Percentiles rank a stretch among this genome's conserved stretches.
These are phyloP conservation scores for Tieghemostelium lacteum DNA, from an alignment of 78 protist species.

Conservation along the genomic window DNA sequence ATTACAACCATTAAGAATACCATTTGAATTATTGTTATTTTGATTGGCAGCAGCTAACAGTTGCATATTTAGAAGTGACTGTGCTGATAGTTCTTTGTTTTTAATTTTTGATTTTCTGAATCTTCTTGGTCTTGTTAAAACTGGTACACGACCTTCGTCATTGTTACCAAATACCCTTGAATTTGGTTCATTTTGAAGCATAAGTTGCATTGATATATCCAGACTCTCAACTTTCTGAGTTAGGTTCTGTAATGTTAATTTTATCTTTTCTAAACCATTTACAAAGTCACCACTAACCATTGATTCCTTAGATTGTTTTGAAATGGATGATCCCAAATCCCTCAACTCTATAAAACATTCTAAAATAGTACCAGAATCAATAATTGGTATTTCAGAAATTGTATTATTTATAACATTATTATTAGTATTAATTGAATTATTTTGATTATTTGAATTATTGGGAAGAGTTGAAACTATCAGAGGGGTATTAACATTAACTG, in stretches of 20 bases:
- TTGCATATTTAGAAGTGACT: not conserved
- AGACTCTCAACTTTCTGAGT: conserved; percentile 31
- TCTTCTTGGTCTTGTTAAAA: conserved; percentile 64
- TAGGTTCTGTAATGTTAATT: conserved; percentile 2
- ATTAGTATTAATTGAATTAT: not conserved
- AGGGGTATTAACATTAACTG: not conserved
- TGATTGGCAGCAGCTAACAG: not conserved
- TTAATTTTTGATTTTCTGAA: conserved; percentile 63
- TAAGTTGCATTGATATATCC: conserved; percentile 35
- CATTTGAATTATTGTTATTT: not conserved
- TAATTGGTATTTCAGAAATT: not conserved
- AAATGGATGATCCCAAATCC: conserved; percentile 57
- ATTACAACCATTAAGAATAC: not conserved
- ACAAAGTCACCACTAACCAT: conserved; percentile 67
- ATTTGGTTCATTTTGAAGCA: conserved; percentile 47
- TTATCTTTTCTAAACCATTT: conserved; percentile 47
- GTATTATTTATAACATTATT: not conserved
- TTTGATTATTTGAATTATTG: not conserved
- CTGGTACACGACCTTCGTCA: conserved; percentile 72
- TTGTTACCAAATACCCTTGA: conserved; percentile 58
- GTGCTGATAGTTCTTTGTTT: not conserved
- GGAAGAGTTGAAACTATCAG: not conserved
- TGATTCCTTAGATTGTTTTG: conserved; percentile 67
- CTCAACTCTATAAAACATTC: conserved; percentile 63
- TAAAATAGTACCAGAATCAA: conserved; percentile 56